Evolutionary conservation across 78 protist genomes (phyloP).

Genomic region (Dictyostelium discoideum): dicty_2.7 NC_007088.5:8409001-8409500

Average conservation of each 20-base stretch:
- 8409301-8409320: background rate
- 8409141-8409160: background rate
- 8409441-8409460: background rate
- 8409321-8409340: background rate
- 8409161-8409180: background rate
- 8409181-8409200: background rate
- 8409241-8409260: background rate
- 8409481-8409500: background rate
- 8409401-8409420: background rate
- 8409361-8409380: background rate
- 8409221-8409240: background rate
- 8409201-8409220: background rate
- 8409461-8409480: background rate
- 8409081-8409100: slow-evolving; percentile 1
- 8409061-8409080: background rate
- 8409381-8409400: background rate
- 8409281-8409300: no score
- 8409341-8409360: background rate
- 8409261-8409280: background rate
- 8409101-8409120: background rate
- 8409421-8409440: background rate
- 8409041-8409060: background rate
- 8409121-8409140: background rate
- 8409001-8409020: background rate
- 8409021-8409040: background rate